Evolutionary conservation across 2,329 filamentous ascomycete species (phyloP).

Genomic region (Xylaria sp.): DNA sequence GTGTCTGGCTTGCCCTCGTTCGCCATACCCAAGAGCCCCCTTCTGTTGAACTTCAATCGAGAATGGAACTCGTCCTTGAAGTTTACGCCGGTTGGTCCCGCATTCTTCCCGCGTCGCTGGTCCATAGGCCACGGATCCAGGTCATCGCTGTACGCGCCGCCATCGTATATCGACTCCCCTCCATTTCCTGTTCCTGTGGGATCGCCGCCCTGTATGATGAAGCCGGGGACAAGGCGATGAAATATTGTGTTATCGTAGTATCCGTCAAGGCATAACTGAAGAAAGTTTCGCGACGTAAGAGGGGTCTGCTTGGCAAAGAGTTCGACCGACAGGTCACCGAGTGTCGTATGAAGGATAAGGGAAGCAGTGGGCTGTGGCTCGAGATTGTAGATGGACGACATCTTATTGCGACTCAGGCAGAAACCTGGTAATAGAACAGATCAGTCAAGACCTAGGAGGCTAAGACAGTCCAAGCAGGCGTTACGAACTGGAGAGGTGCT

Average conservation of each 20-base stretch:
- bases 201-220: conserved; percentile 93
- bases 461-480: not conserved
- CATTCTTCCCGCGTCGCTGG: conserved; percentile 63
- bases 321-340: conserved; percentile 86
- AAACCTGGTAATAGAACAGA: not conserved
- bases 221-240: conserved; percentile 87
- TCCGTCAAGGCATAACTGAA: conserved; percentile 91
- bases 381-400: conserved; percentile 92
- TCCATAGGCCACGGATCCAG: conserved; percentile 74
- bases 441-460: not conserved
- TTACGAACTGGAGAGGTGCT: not conserved
- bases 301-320: conserved; percentile 95
- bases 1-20: conserved; percentile 77
- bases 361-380: conserved; percentile 94
- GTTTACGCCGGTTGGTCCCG: conserved; percentile 60
- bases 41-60: conserved; percentile 86
- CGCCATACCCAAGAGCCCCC: conserved; percentile 93
- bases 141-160: conserved; percentile 72
- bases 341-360: conserved; percentile 85
- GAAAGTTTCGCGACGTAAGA: conserved; percentile 89
- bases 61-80: conserved; percentile 89
- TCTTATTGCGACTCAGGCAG: conserved; percentile 41
- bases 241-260: conserved; percentile 96
- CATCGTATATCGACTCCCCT: conserved; percentile 89
- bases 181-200: conserved; percentile 91